A percentile compares a stretch with the other conserved stretches of the same genome.
phyloP scores from a whole-genome alignment of 352 stramenopile genomes.

The Pythium periplocum region DNA sequence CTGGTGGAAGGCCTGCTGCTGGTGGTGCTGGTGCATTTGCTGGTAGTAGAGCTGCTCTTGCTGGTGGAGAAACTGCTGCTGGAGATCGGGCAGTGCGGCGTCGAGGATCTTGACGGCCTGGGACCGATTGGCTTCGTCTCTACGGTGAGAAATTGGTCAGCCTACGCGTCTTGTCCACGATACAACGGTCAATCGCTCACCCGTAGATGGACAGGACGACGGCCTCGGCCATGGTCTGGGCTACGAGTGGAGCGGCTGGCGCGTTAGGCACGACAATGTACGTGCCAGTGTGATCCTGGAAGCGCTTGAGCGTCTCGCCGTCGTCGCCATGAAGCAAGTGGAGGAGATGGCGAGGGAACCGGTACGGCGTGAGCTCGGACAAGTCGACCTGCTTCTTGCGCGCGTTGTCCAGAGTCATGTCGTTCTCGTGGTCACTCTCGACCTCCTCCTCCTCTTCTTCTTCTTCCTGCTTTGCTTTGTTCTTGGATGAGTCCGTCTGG shows the following conservation, averaged over 20 bases:
- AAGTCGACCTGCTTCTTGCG: slow-evolving; percentile 67
- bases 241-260: slow-evolving; percentile 17
- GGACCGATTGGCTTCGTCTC: slow-evolving; percentile 36
- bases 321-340: slow-evolving; percentile 61
- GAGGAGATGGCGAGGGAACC: slow-evolving; percentile 57
- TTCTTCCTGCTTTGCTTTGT: slow-evolving; percentile 1
- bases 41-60: slow-evolving; percentile 33
- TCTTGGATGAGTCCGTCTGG: background rate
- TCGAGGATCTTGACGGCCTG: slow-evolving; percentile 57
- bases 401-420: slow-evolving; percentile 48
- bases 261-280: slow-evolving; percentile 58
- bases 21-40: slow-evolving; percentile 14
- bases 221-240: slow-evolving; percentile 14
- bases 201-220: slow-evolving; percentile 73
- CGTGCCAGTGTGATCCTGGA: slow-evolving; percentile 71
- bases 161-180: too few relatives aligned
- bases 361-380: slow-evolving; percentile 75
- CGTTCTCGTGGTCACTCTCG: slow-evolving; percentile 16
- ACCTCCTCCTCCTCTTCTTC: slow-evolving; percentile 21
- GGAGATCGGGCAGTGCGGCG: slow-evolving; percentile 53
- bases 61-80: slow-evolving; percentile 39
- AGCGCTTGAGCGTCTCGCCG: slow-evolving; percentile 66
- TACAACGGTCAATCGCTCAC: slow-evolving; percentile 12
- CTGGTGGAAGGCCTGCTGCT: slow-evolving; percentile 7
- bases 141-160: slow-evolving; percentile 3